Conservation (phyloP, 495 filamentous ascomycete genomes). For the Zalerion maritima region DNA sequence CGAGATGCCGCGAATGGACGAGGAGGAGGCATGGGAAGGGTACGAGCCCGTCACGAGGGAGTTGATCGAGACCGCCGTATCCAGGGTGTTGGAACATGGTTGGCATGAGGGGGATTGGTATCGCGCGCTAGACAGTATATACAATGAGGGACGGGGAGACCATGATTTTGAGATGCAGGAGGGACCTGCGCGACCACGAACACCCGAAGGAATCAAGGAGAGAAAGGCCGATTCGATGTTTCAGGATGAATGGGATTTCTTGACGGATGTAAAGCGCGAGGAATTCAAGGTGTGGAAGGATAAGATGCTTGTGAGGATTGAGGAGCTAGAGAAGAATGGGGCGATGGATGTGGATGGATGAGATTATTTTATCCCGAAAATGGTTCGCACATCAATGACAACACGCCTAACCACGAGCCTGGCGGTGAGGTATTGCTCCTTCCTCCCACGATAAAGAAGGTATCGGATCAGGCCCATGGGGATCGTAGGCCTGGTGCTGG, state of each 20-base stretch:
- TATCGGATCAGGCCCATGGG: too few relatives aligned
- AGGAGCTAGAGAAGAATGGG: conserved; percentile 27
- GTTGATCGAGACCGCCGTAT: conserved; percentile 46
- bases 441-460: too few relatives aligned
- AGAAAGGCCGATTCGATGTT: conserved; percentile 61
- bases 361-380: too few relatives aligned
- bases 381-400: too few relatives aligned
- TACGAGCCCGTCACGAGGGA: conserved; percentile 26
- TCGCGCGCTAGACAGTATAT: conserved; percentile 24
- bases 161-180: conserved; percentile 14
- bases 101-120: conserved; percentile 65
- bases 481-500: too few relatives aligned
- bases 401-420: too few relatives aligned
- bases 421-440: too few relatives aligned
- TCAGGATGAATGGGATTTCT: conserved; percentile 66
- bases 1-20: conserved; percentile 14
- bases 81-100: conserved; percentile 36
- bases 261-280: conserved; percentile 51
- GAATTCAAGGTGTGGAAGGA: conserved; percentile 65
- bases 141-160: conserved; percentile 5
- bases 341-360: conserved; percentile 15
- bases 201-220: conserved; percentile 17
- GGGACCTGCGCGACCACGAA: conserved; percentile 11
- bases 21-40: conserved; percentile 31
- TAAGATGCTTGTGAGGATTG: conserved; percentile 42